Conservation (phyloP, 2,329 filamentous ascomycete genomes). For the Cadophora sp. region DNA sequence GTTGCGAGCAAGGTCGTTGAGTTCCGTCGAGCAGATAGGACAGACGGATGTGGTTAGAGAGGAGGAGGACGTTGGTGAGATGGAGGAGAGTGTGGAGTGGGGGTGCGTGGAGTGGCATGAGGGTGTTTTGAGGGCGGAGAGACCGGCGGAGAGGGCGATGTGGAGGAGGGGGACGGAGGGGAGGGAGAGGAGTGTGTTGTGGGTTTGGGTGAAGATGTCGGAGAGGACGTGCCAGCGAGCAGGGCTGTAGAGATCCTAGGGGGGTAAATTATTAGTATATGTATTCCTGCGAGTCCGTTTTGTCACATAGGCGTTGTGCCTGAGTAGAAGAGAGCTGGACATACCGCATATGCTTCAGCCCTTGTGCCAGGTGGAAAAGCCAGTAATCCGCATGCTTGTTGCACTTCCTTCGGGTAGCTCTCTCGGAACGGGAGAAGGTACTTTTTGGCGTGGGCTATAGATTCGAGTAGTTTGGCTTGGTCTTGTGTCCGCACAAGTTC, state of each 20-base stretch:
- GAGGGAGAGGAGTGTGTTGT: conserved; percentile 84
- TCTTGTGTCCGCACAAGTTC: conserved; percentile 79
- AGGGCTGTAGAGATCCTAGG: conserved; percentile 73
- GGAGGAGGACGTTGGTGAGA: conserved; percentile 42
- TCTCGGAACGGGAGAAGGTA: conserved; percentile 75
- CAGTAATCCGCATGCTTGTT: conserved; percentile 79
- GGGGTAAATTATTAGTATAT: not conserved
- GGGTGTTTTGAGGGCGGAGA: conserved; percentile 95
- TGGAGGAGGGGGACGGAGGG: conserved; percentile 86
- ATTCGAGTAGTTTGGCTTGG: conserved; percentile 72
- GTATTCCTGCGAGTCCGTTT: not conserved
- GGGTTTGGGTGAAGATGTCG: conserved; percentile 80
- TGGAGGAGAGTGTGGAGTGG: conserved; percentile 33
- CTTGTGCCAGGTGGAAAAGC: conserved; percentile 70
- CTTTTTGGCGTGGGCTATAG: conserved; percentile 82
- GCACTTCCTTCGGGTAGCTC: conserved; percentile 71
- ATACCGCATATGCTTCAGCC: conserved; percentile 60
- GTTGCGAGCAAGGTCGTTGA: conserved; percentile 87
- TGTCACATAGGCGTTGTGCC: conserved; percentile 2
- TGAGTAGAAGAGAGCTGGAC: conserved; percentile 7
- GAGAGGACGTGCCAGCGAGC: conserved; percentile 80
- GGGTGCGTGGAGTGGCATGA: conserved; percentile 74
- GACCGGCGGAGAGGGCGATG: conserved; percentile 86
- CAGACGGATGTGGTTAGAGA: conserved; percentile 71
- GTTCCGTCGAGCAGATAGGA: conserved; percentile 93